Evolutionary conservation across 371 early-diverging fungal genomes (phyloP).

Genomic region (Mortierella sp.): DNA sequence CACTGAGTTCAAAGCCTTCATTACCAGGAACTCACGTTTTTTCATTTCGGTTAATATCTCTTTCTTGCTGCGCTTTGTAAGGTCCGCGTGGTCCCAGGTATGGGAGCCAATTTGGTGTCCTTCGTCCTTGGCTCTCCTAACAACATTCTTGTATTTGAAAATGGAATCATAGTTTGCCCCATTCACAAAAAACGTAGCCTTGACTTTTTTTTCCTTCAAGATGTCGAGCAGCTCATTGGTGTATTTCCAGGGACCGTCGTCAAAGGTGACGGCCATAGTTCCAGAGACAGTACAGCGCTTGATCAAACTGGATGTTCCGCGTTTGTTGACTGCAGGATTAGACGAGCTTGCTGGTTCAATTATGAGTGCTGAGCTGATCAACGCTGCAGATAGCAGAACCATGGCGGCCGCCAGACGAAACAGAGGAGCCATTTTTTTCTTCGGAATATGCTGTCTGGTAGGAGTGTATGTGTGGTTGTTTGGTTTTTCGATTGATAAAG

Average conservation of each 20-base stretch:
- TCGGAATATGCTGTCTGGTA: too few species aligned
- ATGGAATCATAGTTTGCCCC: constrained; percentile 44
- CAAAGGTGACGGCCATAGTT: constrained; percentile 60
- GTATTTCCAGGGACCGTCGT: constrained; percentile 67
- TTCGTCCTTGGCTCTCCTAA: constrained; percentile 54
- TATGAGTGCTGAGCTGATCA: constrained; percentile 9
- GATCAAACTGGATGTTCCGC: neutral
- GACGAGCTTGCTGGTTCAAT: neutral
- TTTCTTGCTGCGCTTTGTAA: constrained; percentile 45
- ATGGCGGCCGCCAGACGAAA: neutral
- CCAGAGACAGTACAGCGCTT: constrained; percentile 10
- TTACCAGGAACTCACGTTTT: neutral
- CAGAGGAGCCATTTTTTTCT: too few species aligned
- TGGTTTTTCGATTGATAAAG: too few species aligned
- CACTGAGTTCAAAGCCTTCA: neutral
- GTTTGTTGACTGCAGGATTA: neutral
- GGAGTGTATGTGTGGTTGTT: too few species aligned
- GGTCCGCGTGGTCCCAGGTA: constrained; percentile 62
- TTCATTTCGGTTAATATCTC: neutral
- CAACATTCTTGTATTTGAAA: constrained; percentile 35
- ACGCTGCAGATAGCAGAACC: too few species aligned
- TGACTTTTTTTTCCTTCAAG: constrained; percentile 56
- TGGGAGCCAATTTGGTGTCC: constrained; percentile 69
- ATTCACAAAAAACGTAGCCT: constrained; percentile 73
- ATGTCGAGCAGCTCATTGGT: constrained; percentile 57